A percentile compares a stretch with the other conserved stretches of the same genome.
phyloP scores from a whole-genome alignment of 2,329 filamentous ascomycete genomes.

The Cladosporium sphaerospermum region DNA sequence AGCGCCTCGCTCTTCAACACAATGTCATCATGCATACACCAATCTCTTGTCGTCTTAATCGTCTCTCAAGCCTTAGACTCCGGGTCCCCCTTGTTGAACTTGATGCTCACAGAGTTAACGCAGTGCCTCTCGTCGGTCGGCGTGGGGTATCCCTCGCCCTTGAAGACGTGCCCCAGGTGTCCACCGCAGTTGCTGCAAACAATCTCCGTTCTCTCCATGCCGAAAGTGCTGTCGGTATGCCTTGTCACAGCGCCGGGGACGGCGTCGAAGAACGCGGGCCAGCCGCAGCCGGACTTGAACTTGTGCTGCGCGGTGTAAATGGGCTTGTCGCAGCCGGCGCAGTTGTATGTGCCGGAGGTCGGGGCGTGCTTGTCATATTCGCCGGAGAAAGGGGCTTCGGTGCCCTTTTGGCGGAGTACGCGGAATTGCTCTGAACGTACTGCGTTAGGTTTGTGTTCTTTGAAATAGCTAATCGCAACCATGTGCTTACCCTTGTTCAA shows the following conservation, averaged over 20 bases:
- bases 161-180: slow-evolving; percentile 85
- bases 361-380: slow-evolving; percentile 84
- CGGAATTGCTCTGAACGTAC: slow-evolving; percentile 82
- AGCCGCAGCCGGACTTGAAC: slow-evolving; percentile 93
- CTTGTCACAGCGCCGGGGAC: slow-evolving; percentile 84
- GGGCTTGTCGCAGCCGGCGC: slow-evolving; percentile 77
- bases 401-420: slow-evolving; percentile 85
- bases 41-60: slow-evolving; percentile 29
- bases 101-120: slow-evolving; percentile 88
- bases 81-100: slow-evolving; percentile 64
- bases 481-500: slow-evolving; percentile 58
- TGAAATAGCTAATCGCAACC: not conserved
- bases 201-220: slow-evolving; percentile 87
- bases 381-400: slow-evolving; percentile 72
- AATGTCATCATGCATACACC: not conserved
- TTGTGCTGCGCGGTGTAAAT: slow-evolving; percentile 92
- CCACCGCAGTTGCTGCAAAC: slow-evolving; percentile 92
- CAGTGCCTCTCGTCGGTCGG: slow-evolving; percentile 96
- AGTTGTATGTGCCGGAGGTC: slow-evolving; percentile 70
- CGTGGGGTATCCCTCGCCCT: slow-evolving; percentile 75
- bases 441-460: not conserved
- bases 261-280: slow-evolving; percentile 96
- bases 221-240: slow-evolving; percentile 68
- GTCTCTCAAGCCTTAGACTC: slow-evolving; percentile 26
- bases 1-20: not conserved